Base-by-base conservation (phyloP, 2,329 filamentous ascomycete species). In the Diaporthe capsici region DNA sequence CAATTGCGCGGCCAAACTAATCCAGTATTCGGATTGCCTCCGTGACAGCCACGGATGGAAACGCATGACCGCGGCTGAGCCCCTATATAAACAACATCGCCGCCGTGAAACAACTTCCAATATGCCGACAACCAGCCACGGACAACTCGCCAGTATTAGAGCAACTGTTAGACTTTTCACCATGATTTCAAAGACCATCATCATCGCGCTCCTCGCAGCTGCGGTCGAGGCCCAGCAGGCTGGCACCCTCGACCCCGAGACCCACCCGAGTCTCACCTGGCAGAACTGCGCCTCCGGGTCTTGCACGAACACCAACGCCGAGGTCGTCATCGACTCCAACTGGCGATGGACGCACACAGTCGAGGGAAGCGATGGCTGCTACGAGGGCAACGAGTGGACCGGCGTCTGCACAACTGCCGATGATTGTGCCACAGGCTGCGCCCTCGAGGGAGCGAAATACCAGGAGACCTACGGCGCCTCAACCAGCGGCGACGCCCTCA, bases 341-440 rank as follows among this genome's bases (percentile, higher is more conserved):
- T 91, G 89, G 89, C 86, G 89, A 71, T 91, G 90, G 90, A 81
- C 90, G 71, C 89, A 91, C 82, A 82, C 84, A 39, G 85, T 83
- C 58, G 79, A 79, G 37, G 85, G 86, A 44, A 87, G 85, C 78
- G 85, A 82, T 77, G 89, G 89, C 82, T 89, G 87, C 82, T 70
- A 55, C 61, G 47, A 55, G 37, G 37, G 47, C 9, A 57, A 57
- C 6, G 28, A 44, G 47, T 68, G 65, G 55, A 53, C 55, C 4
- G 31, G 34, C n/a, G 55, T 44, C 6, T 91, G 89, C 82, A 84
- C 86, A 6, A 85, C 87, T 76, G 83, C 87, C 78, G 81, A 81
- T 75, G 84, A 84, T 1, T 92, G 90, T 79, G 89, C 90, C 12
- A 77, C 83, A 57, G 90, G 90, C 81, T 92, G 90, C 79, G 88